These are phyloP conservation scores for Biscogniauxia marginata DNA, from an alignment of 2,329 filamentous ascomycete genomes.

Conservation along the genomic window DNA sequence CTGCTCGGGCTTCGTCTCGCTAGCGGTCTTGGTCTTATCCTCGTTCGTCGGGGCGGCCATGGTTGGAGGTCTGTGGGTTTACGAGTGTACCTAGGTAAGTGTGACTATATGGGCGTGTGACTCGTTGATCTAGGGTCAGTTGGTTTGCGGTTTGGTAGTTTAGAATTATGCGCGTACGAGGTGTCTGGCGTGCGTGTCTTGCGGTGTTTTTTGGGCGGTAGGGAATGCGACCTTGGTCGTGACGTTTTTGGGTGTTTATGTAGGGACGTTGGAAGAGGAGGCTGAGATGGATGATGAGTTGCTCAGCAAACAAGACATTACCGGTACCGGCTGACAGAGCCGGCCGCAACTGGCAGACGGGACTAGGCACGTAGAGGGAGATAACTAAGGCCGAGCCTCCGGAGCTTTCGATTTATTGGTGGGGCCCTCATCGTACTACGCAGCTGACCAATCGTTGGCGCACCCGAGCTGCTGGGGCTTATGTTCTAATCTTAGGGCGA, in stretches of 20 bases:
- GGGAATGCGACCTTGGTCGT: not conserved
- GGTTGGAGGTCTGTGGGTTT: conserved; percentile 19
- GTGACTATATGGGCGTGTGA: not conserved
- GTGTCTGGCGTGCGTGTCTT: conserved; percentile 9
- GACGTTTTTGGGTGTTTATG: not conserved
- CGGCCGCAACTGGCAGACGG: too few species aligned
- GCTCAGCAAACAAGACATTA: too few species aligned
- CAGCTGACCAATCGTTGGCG: not conserved
- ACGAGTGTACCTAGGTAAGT: not conserved
- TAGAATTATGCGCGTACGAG: not conserved
- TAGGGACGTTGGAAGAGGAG: not conserved
- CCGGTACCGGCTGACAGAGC: too few species aligned
- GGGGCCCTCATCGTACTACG: too few species aligned
- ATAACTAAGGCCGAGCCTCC: too few species aligned
- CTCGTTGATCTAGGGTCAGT: not conserved
- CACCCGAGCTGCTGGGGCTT: not conserved
- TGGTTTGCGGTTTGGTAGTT: not conserved
- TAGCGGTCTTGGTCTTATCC: conserved; percentile 39
- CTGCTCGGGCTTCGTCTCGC: conserved; percentile 43
- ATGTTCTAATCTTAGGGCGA: not conserved
- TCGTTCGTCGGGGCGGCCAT: conserved; percentile 38
- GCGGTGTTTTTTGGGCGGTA: conserved; percentile 13
- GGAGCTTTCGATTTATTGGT: too few species aligned
- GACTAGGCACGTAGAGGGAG: too few species aligned
- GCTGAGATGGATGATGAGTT: not conserved